phyloP scores from a whole-genome alignment of 2,329 filamentous ascomycete genomes.

The Aspergillus pseudonomiae region DNA sequence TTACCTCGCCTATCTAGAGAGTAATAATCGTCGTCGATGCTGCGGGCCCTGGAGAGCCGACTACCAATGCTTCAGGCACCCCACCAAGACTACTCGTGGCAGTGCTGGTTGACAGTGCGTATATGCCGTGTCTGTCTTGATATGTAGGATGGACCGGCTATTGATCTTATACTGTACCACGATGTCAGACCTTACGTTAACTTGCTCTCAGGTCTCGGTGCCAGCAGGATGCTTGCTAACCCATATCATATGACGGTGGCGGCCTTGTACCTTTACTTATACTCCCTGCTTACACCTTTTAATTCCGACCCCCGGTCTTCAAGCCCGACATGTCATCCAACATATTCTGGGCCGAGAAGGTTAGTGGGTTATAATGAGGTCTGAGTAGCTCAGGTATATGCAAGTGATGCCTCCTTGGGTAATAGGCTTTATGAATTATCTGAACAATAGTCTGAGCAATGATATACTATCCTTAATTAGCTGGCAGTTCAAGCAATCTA shows the following conservation, averaged over 20 bases:
- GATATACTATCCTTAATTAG: too few relatives aligned
- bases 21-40: neutral
- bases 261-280: neutral
- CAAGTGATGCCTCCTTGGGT: neutral
- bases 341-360: constrained; percentile 37
- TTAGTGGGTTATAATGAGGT: neutral
- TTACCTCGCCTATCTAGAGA: neutral
- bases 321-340: constrained; percentile 31
- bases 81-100: neutral
- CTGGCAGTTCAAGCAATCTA: too few relatives aligned
- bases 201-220: neutral
- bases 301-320: constrained; percentile 26
- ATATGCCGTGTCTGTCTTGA: neutral
- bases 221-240: neutral
- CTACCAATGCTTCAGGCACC: neutral
- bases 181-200: neutral
- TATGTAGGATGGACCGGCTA: neutral
- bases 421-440: too few relatives aligned
- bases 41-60: neutral
- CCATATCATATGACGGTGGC: neutral
- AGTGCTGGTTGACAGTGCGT: neutral
- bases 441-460: too few relatives aligned
- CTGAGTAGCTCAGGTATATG: neutral
- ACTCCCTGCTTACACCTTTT: neutral
- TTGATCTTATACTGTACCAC: neutral